Evolutionary conservation across 2,329 filamentous ascomycete species (phyloP), one percentile per base, ranked within the genome.

Genomic region (Coniochaeta sp.): DNA sequence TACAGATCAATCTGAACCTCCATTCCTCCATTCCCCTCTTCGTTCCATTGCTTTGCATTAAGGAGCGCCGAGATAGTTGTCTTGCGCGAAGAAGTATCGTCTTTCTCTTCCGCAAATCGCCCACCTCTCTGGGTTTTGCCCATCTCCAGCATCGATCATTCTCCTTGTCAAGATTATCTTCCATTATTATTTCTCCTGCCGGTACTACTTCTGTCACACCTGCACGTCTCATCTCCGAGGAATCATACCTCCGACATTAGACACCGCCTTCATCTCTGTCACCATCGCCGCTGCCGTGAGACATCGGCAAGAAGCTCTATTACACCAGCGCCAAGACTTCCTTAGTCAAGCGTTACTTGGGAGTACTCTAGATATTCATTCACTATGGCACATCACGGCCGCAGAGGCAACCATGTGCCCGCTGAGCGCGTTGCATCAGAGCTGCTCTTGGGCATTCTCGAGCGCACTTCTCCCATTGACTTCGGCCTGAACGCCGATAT

Each of bases 401-500:
- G 66, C 55, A 65, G 65, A 42, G 59, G 62, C 60, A 68, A 61
- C 22, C 65, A 71, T 61, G 59, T 69, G 59, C 67, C 70, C 4
- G 62, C 64, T 14, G 68, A 72, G 47, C 71, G 72, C 7, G 60
- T 61, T 28, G 68, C 66, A 50, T 66, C 69, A 5, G 72, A 74
- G 63, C 70, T 72, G 61, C 67, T 62, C 28, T 65, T 79, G n/a
- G 77, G 77, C 44, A 79, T 79, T 57, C 64, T 73, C 17, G 71
- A 78, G 61, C 75, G 72, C 61, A 73, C 73, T 4, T 74, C 74
- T 1, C 63, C 71, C 5, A 71, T 73, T 56, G 72, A 76, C 58
- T 74, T 73, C 62, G 69, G 71, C 60, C 79, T 77, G 77, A 67
- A 69, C 32, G 77, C 76, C 44, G 75, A 78, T 55, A 72, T 74